These are phyloP conservation scores for Bolboschoenoplectus hybrid DNA, from an alignment of 202 grass and related monocot genomes.

Conservation along the genomic window DNA sequence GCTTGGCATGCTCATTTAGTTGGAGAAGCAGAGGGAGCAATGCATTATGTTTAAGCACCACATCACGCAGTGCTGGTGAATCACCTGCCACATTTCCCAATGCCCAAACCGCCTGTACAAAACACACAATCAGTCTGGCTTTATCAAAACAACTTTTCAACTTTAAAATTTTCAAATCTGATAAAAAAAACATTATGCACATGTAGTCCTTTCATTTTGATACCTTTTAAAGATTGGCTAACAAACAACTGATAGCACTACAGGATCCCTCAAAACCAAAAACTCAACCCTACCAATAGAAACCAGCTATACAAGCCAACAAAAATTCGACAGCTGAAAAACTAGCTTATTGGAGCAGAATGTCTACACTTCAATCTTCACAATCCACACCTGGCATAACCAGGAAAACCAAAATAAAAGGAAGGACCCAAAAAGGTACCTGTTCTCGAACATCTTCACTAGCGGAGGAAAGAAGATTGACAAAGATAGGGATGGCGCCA, in stretches of 20 bases:
- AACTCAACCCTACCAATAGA: not conserved
- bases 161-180: not conserved
- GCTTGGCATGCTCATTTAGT: conserved; percentile 88
- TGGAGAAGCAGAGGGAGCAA: conserved; percentile 74
- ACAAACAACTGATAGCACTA: not conserved
- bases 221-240: not conserved
- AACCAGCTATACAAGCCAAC: not conserved
- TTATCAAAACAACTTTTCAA: conserved; percentile 12
- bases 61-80: conserved; percentile 89
- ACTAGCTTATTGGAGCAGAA: not conserved
- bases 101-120: conserved; percentile 92
- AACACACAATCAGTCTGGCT: not conserved
- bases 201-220: conserved; percentile 8
- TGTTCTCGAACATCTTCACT: conserved; percentile 97
- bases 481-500: conserved; percentile 93
- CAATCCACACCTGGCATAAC: not conserved
- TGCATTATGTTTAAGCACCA: conserved; percentile 74
- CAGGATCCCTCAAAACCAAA: not conserved
- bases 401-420: not conserved
- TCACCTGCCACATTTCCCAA: conserved; percentile 97
- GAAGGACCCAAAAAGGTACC: conserved; percentile 37
- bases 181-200: not conserved
- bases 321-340: not conserved
- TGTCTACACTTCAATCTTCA: not conserved
- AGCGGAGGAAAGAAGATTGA: conserved; percentile 69